phyloP scores from a whole-genome alignment of 2,329 filamentous ascomycete genomes.

The Ascochyta viciae-villosae region DNA sequence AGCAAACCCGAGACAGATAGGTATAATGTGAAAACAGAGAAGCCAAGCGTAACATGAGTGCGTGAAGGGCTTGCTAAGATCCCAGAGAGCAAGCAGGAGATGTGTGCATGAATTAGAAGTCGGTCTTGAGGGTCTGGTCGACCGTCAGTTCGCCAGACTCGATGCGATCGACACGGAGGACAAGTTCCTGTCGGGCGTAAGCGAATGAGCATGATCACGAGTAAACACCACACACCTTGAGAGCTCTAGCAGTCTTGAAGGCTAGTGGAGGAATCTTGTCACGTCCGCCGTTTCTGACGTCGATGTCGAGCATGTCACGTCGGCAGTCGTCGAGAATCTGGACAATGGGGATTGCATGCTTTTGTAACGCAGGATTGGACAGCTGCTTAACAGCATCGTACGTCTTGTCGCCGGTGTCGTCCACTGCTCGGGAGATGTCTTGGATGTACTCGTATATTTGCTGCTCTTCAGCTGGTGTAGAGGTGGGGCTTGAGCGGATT shows the following conservation, averaged over 20 bases:
- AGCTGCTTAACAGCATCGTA: slow-evolving; percentile 57
- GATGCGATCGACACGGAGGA: slow-evolving; percentile 51
- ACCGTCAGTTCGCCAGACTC: slow-evolving; percentile 48
- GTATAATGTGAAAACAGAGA: slow-evolving; percentile 1
- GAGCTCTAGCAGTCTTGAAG: slow-evolving; percentile 84
- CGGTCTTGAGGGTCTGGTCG: slow-evolving; percentile 42
- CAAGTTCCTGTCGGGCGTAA: slow-evolving; percentile 44
- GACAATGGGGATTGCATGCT: slow-evolving; percentile 59
- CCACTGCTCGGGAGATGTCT: slow-evolving; percentile 74
- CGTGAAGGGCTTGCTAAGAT: neutral
- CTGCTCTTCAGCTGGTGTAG: slow-evolving; percentile 41
- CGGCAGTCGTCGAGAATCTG: slow-evolving; percentile 68
- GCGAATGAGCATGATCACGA: neutral
- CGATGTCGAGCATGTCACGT: slow-evolving; percentile 69
- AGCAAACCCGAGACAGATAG: neutral
- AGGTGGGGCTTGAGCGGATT: slow-evolving; percentile 59
- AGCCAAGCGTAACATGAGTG: neutral
- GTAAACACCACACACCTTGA: slow-evolving; percentile 62
- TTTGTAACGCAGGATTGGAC: slow-evolving; percentile 60
- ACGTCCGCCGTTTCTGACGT: slow-evolving; percentile 66
- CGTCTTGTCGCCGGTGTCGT: slow-evolving; percentile 72
- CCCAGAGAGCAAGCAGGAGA: neutral
- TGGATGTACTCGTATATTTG: slow-evolving; percentile 72
- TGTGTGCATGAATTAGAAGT: slow-evolving; percentile 30
- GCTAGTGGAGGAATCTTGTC: slow-evolving; percentile 77